Percentiles rank a stretch among this genome's conserved stretches.
phyloP scores from a whole-genome alignment of 352 stramenopile species.

The Globisporangium camurandrum region DNA sequence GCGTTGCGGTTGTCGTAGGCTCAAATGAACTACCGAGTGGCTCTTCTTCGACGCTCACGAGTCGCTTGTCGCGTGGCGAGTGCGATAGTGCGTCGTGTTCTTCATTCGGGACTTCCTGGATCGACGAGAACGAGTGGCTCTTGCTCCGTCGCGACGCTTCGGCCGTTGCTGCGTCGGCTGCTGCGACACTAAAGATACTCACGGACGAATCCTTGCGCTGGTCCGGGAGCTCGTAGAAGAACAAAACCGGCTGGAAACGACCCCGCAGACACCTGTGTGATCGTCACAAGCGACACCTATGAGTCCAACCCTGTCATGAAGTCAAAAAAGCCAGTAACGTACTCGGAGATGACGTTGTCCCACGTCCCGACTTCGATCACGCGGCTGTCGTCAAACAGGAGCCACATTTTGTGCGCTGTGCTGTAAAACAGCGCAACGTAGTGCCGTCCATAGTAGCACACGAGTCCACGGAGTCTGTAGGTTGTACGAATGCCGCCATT shows the following conservation, averaged over 20 bases:
- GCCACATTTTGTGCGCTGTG: constrained; percentile 79
- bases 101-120: constrained; percentile 41
- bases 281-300: too few relatives aligned
- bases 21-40: neutral
- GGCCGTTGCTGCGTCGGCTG: constrained; percentile 24
- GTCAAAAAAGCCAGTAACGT: constrained; percentile 2
- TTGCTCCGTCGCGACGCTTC: constrained; percentile 37
- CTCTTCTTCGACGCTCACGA: constrained; percentile 33
- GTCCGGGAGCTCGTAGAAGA: constrained; percentile 83
- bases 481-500: constrained; percentile 64
- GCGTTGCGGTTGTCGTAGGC: neutral
- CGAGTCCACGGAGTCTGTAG: constrained; percentile 72
- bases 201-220: constrained; percentile 79
- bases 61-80: constrained; percentile 23
- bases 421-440: constrained; percentile 83
- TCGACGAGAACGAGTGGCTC: constrained; percentile 56
- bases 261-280: constrained; percentile 46
- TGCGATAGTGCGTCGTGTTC: constrained; percentile 11
- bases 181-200: constrained; percentile 37
- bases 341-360: constrained; percentile 65
- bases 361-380: constrained; percentile 72
- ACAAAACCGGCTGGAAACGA: constrained; percentile 73
- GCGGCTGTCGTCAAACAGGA: constrained; percentile 80
- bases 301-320: neutral
- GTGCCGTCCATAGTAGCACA: constrained; percentile 81